Conservation (phyloP, 139 green algal species). For the Trebouxia sp. region DNA sequence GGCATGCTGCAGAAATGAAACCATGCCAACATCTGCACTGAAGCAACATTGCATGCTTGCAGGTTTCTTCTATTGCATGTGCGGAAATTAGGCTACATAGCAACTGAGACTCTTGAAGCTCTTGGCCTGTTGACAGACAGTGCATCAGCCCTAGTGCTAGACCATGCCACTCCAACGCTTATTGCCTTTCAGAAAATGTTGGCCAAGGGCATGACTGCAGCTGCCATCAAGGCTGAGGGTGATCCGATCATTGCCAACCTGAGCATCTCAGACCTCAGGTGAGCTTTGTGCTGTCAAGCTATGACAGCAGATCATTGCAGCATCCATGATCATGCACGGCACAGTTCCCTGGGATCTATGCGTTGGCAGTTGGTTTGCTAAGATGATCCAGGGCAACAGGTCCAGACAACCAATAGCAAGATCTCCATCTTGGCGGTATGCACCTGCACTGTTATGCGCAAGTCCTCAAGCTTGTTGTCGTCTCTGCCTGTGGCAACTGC, state of each 20-base stretch:
- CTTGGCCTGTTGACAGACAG: constrained; percentile 1
- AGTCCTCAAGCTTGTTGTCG: no score
- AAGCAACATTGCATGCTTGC: not conserved
- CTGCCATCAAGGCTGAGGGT: constrained; percentile 60
- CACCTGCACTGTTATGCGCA: no score
- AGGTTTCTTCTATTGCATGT: constrained; percentile 7
- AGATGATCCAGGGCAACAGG: no score
- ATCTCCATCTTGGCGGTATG: no score
- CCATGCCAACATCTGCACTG: no score
- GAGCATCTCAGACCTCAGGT: constrained; percentile 72
- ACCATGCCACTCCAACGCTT: constrained; percentile 64
- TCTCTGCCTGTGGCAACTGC: no score
- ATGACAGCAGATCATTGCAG: no score
- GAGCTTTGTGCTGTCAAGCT: not conserved
- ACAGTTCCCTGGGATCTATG: no score
- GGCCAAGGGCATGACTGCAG: constrained; percentile 51
- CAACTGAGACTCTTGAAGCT: not conserved
- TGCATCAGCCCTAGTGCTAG: constrained; percentile 47
- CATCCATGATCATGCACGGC: no score
- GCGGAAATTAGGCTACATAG: not conserved
- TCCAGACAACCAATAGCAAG: no score
- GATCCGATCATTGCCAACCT: constrained; percentile 79
- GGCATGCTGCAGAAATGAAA: not conserved
- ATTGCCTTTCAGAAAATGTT: constrained; percentile 68
- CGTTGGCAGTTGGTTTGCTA: no score